phyloP scores from a whole-genome alignment of 306 rosid genomes.

The Lagenaria siceraria region DNA sequence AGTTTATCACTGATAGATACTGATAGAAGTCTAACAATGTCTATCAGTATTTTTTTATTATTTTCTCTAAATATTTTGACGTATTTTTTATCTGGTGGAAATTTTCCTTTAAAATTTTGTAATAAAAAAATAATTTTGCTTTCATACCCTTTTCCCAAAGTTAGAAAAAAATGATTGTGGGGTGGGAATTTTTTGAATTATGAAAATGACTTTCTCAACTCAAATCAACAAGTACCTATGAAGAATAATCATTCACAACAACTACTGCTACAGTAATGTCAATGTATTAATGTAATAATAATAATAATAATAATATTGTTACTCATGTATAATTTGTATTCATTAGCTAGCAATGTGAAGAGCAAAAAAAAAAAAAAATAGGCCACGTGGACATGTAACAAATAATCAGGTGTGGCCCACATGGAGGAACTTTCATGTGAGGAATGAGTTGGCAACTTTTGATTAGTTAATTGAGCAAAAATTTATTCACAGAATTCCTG shows the following conservation, averaged over 20 bases:
- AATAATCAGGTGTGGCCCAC: slow-evolving; percentile 20
- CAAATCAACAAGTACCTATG: slow-evolving; percentile 4
- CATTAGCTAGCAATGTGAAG: neutral
- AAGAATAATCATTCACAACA: neutral
- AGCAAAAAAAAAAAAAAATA: too few relatives aligned
- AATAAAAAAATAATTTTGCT: neutral
- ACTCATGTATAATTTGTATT: neutral
- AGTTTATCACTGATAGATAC: too few relatives aligned
- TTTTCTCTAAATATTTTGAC: too few relatives aligned
- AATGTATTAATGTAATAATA: neutral
- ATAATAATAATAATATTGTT: neutral
- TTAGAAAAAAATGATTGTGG: neutral
- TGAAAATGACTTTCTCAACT: neutral
- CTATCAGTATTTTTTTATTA: too few relatives aligned
- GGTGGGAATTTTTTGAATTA: neutral
- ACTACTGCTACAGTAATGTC: neutral
- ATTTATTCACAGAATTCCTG: neutral
- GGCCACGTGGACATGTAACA: neutral
- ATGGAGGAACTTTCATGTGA: slow-evolving; percentile 11
- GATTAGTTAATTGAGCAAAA: slow-evolving; percentile 10
- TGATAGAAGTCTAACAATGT: too few relatives aligned
- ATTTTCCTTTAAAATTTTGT: neutral
- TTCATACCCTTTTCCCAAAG: neutral
- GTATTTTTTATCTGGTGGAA: too few relatives aligned
- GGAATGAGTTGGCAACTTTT: slow-evolving; percentile 17